Evolutionary conservation across 306 rosid genomes (phyloP).

Genomic region (Acacia acuminata): DNA sequence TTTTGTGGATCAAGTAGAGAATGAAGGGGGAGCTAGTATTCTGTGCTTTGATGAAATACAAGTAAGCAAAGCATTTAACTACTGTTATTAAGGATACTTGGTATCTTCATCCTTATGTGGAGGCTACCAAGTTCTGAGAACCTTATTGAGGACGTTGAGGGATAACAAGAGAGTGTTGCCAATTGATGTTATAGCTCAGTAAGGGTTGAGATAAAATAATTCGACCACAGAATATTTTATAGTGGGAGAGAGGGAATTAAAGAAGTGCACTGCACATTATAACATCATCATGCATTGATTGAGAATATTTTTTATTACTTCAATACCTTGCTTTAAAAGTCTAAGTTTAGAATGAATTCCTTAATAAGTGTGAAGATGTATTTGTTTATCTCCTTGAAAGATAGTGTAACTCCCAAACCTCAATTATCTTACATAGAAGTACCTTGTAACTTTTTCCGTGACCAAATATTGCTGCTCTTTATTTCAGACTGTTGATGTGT

Average conservation of each 20-base stretch:
- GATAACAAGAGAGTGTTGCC: background rate
- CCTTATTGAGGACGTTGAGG: background rate
- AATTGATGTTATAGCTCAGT: background rate
- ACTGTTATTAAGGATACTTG: constrained; percentile 16
- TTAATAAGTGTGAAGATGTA: background rate
- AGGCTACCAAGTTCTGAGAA: background rate
- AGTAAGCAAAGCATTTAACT: constrained; percentile 43
- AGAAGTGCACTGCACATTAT: background rate
- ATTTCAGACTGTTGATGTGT: constrained; percentile 99
- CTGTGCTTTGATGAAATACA: constrained; percentile 98
- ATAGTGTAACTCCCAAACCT: background rate
- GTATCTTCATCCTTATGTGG: background rate
- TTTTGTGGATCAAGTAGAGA: constrained; percentile 59
- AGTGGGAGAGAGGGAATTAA: background rate
- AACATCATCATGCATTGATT: background rate
- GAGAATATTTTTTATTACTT: no score
- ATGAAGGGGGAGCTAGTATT: constrained; percentile 78
- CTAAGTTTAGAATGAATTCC: background rate
- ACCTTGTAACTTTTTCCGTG: constrained; percentile 24
- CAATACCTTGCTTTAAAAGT: background rate
- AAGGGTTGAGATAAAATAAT: background rate
- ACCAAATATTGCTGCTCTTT: constrained; percentile 42
- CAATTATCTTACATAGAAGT: background rate
- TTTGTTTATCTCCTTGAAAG: background rate
- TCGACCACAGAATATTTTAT: background rate